phyloP scores from a whole-genome alignment of 805 yeast species.

The Yarrowia yakushimensis region DNA sequence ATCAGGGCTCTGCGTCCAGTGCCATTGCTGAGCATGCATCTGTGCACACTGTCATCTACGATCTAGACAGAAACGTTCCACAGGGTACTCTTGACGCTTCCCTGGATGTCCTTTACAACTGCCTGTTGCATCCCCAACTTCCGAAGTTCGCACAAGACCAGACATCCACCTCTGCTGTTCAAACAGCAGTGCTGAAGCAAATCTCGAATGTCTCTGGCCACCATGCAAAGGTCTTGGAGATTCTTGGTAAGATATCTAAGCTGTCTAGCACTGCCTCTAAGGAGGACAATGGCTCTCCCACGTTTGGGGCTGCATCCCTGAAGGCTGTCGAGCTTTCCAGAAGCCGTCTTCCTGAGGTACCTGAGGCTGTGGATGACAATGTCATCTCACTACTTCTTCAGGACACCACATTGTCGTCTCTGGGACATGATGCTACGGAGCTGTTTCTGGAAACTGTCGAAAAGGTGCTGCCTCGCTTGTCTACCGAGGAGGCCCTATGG shows the following conservation, averaged over 20 bases:
- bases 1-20: neutral
- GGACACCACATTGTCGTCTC: neutral
- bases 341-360: conserved; percentile 12
- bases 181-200: conserved; percentile 13
- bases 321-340: conserved; percentile 12
- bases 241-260: conserved; percentile 8
- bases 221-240: conserved; percentile 7
- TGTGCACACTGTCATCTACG: conserved; percentile 1
- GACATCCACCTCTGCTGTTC: conserved; percentile 2
- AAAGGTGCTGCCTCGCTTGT: conserved; percentile 18
- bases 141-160: neutral
- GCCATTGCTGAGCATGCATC: conserved; percentile 22
- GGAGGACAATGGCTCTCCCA: neutral
- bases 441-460: conserved; percentile 6
- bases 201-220: conserved; percentile 17
- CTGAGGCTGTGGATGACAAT: conserved; percentile 7
- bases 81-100: neutral
- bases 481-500: conserved; percentile 8
- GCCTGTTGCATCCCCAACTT: conserved; percentile 15
- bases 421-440: neutral
- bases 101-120: conserved; percentile 9
- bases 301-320: conserved; percentile 2
- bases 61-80: conserved; percentile 4
- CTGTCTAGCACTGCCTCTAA: neutral
- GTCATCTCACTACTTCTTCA: neutral